phyloP scores from a whole-genome alignment of 164 flowering plant species.

The Piper longum region DNA sequence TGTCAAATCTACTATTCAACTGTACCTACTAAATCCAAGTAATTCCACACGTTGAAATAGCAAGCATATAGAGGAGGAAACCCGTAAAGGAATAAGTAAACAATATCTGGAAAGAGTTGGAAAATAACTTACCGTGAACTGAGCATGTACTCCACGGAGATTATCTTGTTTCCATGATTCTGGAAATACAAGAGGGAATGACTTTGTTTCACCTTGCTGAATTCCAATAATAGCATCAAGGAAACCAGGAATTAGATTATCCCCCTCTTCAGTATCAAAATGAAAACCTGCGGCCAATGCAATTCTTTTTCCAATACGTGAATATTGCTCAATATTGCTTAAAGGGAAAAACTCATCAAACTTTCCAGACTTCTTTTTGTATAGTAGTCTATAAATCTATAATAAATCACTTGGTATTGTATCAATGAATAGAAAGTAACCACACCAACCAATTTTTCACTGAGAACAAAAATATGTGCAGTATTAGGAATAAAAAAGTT shows the following conservation, averaged over 20 bases:
- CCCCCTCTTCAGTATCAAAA: conserved; percentile 90
- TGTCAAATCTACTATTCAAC: no score
- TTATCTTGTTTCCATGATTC: conserved; percentile 84
- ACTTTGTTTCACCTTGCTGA: conserved; percentile 61
- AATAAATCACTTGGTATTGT: neutral
- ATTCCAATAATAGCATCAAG: conserved; percentile 68
- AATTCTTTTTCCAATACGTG: neutral
- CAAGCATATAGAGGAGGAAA: neutral
- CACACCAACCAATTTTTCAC: no score
- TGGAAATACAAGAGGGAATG: conserved; percentile 75
- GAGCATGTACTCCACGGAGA: conserved; percentile 70
- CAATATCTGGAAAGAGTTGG: conserved; percentile 1
- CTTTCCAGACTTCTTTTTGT: neutral
- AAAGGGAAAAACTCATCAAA: neutral
- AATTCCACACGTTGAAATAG: neutral
- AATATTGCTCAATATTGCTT: neutral
- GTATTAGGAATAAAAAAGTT: no score
- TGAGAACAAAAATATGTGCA: no score
- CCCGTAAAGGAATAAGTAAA: neutral
- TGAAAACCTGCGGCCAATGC: conserved; percentile 43
- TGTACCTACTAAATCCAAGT: no score
- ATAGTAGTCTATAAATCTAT: no score
- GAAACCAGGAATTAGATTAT: conserved; percentile 71
- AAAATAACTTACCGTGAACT: conserved; percentile 57
- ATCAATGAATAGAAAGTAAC: no score